Evolutionary conservation across 306 rosid genomes (phyloP), one percentile per base, ranked within the genome.

Genomic region (Hippophae tibetana): DNA sequence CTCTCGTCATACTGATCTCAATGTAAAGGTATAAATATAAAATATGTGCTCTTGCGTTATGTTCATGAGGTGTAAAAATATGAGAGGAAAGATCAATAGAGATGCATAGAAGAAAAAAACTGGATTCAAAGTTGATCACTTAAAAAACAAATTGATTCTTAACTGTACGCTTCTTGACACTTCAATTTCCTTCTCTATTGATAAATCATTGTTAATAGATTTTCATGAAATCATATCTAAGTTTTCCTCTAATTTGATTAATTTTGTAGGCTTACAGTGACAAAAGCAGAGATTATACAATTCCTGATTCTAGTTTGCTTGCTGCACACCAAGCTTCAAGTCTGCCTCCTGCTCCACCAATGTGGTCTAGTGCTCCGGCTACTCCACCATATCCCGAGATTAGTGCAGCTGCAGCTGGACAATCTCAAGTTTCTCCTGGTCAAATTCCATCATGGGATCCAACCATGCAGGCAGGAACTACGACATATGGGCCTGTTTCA

Each of bases 1-100:
- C 89, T 89, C 97, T 89, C 97, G 95, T 86, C 97, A 89, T 89
- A 89, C 95, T 89, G 97, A 86, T 89, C 97, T 89, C 92, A 89
- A 89, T 89, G 97, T 89, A 56, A 89, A 89, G 97, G 97, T 89
- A 86, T 31, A 31, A 31, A 31, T 31, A 31, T 31, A 31, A 85
- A 76, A 78, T 74, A 75, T 75, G 79, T 65, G 84, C 61, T 72
- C 69, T 72, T 76, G 77, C 67, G 83, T 85, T 81, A 73, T 61
- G 56, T 89, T 82, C 72, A 77, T 82, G 95, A 78, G 74, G 47
- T 60, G 74, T 70, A 66, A 67, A 64, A 60, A 65, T 63, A 64
- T 66, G 61, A 27, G 23, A 49, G 14, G 14, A 59, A 71, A 66
- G 65, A 61, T 79, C 41, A 76, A 65, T 69, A 78, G 86, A 71